Evolutionary conservation across 495 filamentous ascomycete species (phyloP), one percentile per base, ranked within the genome.

Genomic region (Aspergillus sparsus): DNA sequence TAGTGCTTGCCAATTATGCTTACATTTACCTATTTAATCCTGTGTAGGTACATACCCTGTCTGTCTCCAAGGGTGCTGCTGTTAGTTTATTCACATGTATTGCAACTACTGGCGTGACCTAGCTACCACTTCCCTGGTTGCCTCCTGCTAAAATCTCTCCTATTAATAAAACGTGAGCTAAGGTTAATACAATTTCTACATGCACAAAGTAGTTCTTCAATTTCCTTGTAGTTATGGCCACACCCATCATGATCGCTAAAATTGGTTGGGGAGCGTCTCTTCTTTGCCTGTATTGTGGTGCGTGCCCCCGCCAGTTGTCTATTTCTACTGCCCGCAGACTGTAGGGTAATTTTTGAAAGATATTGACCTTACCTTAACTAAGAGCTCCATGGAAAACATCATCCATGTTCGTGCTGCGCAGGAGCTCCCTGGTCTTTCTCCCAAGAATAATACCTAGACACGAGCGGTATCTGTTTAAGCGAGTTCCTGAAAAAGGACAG

Each of bases 81-180:
- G 85, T 87, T n/a, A 87, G 85, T 39, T 73, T 90, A 35, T 91
- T 90, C 72, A 81, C 82, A 2, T 91, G 89, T 70, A 90, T 89
- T 66, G 83, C 81, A 11, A 76, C 78, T 61, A 87, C 90, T 66
- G 85, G 87, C 7, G 83, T 85, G 1, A 87, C 87, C 18, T 89
- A 82, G 85, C 75, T 89, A 1, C 62, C 64, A 37, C 42, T 71
- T n/a, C 68, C 71, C 67, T 88, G 56, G 76, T 78, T 85, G 4
- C 82, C 83, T 53, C 77, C 78, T 0, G 83, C 85, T 6, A 86
- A 90, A 66, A 82, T 91, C 62, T 86, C 84, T 65, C 87, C 87
- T 1, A 77, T 90, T n/a, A n/a, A n/a, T 65, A 82, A 82, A 60
- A 89, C 85, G 5, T 77, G 88, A 42, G 80, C 79, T 12, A 84